Evolutionary conservation across 306 rosid genomes (phyloP), one percentile per base, ranked within the genome.

Genomic region (Begonia fuchsioides): DNA sequence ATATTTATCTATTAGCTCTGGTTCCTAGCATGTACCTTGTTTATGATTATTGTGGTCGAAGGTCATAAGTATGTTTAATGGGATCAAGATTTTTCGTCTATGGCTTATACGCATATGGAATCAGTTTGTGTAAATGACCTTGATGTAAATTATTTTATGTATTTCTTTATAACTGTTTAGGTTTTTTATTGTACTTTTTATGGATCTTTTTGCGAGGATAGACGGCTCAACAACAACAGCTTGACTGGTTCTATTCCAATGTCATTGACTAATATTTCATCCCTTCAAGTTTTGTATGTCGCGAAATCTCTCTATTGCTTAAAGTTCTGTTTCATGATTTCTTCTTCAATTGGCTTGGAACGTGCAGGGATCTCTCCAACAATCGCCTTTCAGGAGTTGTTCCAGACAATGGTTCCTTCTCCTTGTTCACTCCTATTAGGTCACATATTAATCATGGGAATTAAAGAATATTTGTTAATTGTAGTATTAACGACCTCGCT

Each of bases 261-360:
- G 39, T 3, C 68, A 16, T 72, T 88, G 71, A 81, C 97, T 16
- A 60, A 1, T 1, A 62, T 81, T 59, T 0, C 0, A 8, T 66
- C 93, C 15, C 74, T 88, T 51, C 93, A 88, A 81, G 84, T 88
- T 70, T 78, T 88, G 97, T 88, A 71, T 83, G 97, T 83, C 47
- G 57, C 58, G 16, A 38, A 55, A 44, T 40, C 32, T 16, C 13
- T 54, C 52, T 61, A 62, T 35, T 60, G 53, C 9, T 19, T 54
- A 26, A 26, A 26, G 5, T 26, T 26, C 8, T 26, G 35, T 26
- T 26, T 26, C 35, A 5, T 26, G 35, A 47, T 12, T 10, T 13
- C 11, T 47, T 47, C 50, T n/a, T 46, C 38, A 39, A 32, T 74
- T 38, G 64, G 60, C 55, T 41, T 41, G 12, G n/a, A 41, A 41